Conservation (phyloP, 495 filamentous ascomycete species). For the Penicillium lagena region DNA sequence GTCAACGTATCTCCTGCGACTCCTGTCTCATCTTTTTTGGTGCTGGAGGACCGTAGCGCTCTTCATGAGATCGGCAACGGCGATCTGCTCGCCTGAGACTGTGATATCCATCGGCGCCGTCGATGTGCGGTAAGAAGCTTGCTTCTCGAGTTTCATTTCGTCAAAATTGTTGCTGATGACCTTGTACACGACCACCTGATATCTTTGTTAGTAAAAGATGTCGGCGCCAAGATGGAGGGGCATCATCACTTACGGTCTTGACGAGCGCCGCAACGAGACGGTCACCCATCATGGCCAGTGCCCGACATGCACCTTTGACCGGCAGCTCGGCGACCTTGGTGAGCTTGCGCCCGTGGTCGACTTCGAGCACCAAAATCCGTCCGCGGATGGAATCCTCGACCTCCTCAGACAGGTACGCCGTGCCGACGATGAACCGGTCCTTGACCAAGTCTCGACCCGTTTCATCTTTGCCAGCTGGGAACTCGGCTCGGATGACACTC, state of each 20-base stretch:
- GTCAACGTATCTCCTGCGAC: conserved; percentile 39
- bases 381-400: conserved; percentile 52
- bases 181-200: conserved; percentile 52
- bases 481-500: conserved; percentile 70
- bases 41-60: conserved; percentile 73
- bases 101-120: conserved; percentile 83
- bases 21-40: conserved; percentile 21
- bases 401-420: conserved; percentile 61
- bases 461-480: conserved; percentile 55
- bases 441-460: conserved; percentile 25
- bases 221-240: conserved; percentile 3
- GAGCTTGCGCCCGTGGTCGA: conserved; percentile 65
- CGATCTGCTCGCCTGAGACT: conserved; percentile 62
- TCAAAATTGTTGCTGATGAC: conserved; percentile 43
- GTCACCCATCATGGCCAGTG: conserved; percentile 64
- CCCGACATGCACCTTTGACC: conserved; percentile 72
- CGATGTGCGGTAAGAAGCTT: conserved; percentile 70
- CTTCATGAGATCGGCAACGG: conserved; percentile 92
- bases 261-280: conserved; percentile 79
- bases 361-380: conserved; percentile 76
- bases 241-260: conserved; percentile 61
- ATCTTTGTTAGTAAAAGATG: neutral
- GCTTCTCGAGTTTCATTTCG: conserved; percentile 49
- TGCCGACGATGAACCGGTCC: conserved; percentile 87
- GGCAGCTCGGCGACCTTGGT: conserved; percentile 57